Evolutionary conservation across 208 protist genomes (phyloP).

Genomic region (Wallacemonas collosoma): DNA sequence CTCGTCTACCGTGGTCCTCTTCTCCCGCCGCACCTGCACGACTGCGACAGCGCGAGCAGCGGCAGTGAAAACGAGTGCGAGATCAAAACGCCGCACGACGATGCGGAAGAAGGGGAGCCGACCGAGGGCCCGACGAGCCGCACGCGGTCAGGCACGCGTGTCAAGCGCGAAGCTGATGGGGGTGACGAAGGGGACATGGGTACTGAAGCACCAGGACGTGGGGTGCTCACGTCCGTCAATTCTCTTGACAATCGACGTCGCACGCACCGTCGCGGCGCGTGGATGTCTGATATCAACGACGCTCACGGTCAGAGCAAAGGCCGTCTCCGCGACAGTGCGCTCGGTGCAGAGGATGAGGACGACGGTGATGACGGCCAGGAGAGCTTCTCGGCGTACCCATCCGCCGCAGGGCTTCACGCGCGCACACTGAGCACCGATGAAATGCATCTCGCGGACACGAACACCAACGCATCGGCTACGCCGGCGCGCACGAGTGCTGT

Average conservation of each 20-base stretch:
- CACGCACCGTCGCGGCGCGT: background rate
- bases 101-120: constrained; percentile 1
- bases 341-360: background rate
- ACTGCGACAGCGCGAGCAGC: constrained; percentile 14
- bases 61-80: constrained; percentile 7
- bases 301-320: background rate
- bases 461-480: background rate
- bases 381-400: background rate
- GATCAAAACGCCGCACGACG: background rate
- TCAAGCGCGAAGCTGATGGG: background rate
- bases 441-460: too few relatives aligned
- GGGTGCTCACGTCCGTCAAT: too few relatives aligned
- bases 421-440: background rate
- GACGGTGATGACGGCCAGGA: constrained; percentile 12
- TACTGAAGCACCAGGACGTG: too few relatives aligned
- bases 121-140: too few relatives aligned
- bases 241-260: background rate
- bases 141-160: background rate
- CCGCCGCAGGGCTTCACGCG: background rate
- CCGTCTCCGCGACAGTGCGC: background rate
- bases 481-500: background rate
- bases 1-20: constrained; percentile 50
- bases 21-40: constrained; percentile 33
- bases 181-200: background rate
- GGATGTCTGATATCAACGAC: constrained; percentile 7